Percentiles rank a stretch among this genome's conserved stretches.
These are phyloP conservation scores for Botrytis deweyae DNA, from an alignment of 2,329 filamentous ascomycete genomes.

Conservation along the genomic window DNA sequence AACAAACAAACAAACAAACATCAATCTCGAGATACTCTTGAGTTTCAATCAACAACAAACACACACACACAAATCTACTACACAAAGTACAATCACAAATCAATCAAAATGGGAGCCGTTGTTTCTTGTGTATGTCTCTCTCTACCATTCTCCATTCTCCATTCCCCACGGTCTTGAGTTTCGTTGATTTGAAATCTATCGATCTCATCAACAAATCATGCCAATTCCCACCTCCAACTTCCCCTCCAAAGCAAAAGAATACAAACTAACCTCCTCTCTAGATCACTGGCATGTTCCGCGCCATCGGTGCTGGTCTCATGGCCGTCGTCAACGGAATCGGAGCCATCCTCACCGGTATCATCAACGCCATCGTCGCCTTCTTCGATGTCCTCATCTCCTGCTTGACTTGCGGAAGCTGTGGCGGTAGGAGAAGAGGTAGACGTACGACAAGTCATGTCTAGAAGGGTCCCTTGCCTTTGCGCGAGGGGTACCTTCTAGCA, in stretches of 20 bases:
- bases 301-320: slow-evolving; percentile 42
- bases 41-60: not conserved
- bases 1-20: not conserved
- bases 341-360: slow-evolving; percentile 38
- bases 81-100: not conserved
- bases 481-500: not conserved
- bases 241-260: slow-evolving; percentile 10
- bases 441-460: slow-evolving; percentile 32
- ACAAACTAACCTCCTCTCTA: slow-evolving; percentile 23
- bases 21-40: not conserved
- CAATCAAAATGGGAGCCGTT: slow-evolving; percentile 40
- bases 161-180: not conserved
- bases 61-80: slow-evolving; percentile 6
- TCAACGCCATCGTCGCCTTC: slow-evolving; percentile 38
- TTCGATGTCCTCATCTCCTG: slow-evolving; percentile 42
- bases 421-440: slow-evolving; percentile 30
- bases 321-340: slow-evolving; percentile 55
- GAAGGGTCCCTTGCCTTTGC: slow-evolving; percentile 13
- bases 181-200: not conserved
- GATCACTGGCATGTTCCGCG: slow-evolving; percentile 38
- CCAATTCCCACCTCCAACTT: too few relatives aligned
- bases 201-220: too few relatives aligned
- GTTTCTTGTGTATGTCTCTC: slow-evolving; percentile 40
- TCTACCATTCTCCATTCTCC: slow-evolving; percentile 9
- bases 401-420: slow-evolving; percentile 41